A percentile compares a stretch with the other conserved stretches of the same genome.
Conservation (phyloP, 1,139 yeast species). For the Debaryomycetaceae sp. region DNA sequence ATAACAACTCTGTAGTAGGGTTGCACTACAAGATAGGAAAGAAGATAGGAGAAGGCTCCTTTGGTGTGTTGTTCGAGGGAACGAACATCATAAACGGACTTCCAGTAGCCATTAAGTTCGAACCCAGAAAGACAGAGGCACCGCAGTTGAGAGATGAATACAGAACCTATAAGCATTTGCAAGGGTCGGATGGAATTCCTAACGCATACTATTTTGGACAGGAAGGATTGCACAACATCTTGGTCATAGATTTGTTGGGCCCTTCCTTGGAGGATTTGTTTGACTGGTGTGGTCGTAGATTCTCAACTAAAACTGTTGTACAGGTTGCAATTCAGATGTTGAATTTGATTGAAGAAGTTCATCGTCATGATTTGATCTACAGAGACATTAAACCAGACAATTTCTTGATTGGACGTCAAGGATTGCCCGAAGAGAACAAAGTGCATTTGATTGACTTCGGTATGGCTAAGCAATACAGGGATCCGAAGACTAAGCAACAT, state of each 20-base stretch:
- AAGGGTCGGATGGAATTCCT: constrained; percentile 82
- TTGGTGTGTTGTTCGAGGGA: constrained; percentile 81
- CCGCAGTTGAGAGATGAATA: constrained; percentile 96
- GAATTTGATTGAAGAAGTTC: constrained; percentile 79
- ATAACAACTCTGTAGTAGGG: constrained; percentile 59
- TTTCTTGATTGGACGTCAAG: constrained; percentile 76
- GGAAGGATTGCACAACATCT: constrained; percentile 91
- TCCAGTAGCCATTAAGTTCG: constrained; percentile 74
- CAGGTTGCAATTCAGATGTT: constrained; percentile 93
- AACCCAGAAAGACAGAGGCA: constrained; percentile 94
- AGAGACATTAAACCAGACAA: constrained; percentile 96
- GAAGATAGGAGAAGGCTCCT: constrained; percentile 83
- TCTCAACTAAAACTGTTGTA: constrained; percentile 82
- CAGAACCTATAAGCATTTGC: constrained; percentile 83
- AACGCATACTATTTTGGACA: constrained; percentile 96
- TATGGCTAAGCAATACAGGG: constrained; percentile 96
- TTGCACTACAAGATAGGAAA: constrained; percentile 78
- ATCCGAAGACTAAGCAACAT: constrained; percentile 91
- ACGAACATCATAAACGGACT: constrained; percentile 69
- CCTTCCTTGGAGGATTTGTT: constrained; percentile 94
- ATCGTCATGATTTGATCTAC: constrained; percentile 84
- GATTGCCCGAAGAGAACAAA: constrained; percentile 44
- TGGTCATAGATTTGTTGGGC: constrained; percentile 90
- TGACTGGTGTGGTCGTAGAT: constrained; percentile 96
- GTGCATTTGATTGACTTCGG: constrained; percentile 85